Percentiles rank a stretch among this genome's conserved stretches.
These are phyloP conservation scores for Prunus dulcis DNA, from an alignment of 306 rosid genomes.

Conservation along the genomic window DNA sequence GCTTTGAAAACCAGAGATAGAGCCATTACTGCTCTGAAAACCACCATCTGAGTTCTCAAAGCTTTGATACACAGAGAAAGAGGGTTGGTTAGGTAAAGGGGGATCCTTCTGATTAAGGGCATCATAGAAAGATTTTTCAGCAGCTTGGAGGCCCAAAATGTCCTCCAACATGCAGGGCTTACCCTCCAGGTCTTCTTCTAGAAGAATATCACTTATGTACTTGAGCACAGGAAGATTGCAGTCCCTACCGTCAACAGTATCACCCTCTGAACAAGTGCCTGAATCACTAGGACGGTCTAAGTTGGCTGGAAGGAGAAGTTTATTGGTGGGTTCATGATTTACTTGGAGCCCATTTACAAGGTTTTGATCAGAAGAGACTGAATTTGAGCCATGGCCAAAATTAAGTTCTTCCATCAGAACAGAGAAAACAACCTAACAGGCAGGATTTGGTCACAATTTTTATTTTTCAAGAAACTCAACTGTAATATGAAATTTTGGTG, in stretches of 20 bases:
- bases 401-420: slow-evolving; percentile 30
- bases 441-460: background rate
- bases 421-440: background rate
- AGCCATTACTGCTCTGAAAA: background rate
- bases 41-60: slow-evolving; percentile 18
- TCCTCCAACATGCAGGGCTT: slow-evolving; percentile 22
- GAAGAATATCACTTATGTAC: slow-evolving; percentile 30
- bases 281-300: slow-evolving; percentile 17
- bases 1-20: background rate
- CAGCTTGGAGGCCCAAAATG: slow-evolving; percentile 30
- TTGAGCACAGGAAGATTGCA: slow-evolving; percentile 30
- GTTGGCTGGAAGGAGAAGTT: slow-evolving; percentile 20
- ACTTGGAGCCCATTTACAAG: slow-evolving; percentile 30
- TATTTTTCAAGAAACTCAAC: background rate
- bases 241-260: slow-evolving; percentile 19
- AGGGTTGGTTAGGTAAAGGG: slow-evolving; percentile 3
- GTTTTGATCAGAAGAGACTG: slow-evolving; percentile 24
- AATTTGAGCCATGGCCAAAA: slow-evolving; percentile 31
- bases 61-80: slow-evolving; percentile 1
- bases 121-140: slow-evolving; percentile 31
- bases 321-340: slow-evolving; percentile 21
- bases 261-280: slow-evolving; percentile 27
- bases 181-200: slow-evolving; percentile 32
- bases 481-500: background rate
- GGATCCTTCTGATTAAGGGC: slow-evolving; percentile 26